Evolutionary conservation across 441 rosid species (phyloP).

Genomic region (Melastoma candidum): DNA sequence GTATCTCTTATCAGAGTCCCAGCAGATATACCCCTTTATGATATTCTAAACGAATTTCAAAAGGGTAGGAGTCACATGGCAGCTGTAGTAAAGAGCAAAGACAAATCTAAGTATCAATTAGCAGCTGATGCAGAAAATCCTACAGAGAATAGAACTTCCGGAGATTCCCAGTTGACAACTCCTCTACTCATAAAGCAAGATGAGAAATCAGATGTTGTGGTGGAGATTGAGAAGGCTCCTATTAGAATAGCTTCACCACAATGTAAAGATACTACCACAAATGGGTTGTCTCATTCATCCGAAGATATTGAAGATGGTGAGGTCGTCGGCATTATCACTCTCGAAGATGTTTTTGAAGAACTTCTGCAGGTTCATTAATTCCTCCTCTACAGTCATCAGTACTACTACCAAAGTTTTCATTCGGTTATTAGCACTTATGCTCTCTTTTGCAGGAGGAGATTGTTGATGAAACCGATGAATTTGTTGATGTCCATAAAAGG

Average conservation of each 20-base stretch:
- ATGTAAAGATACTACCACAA: constrained; percentile 27
- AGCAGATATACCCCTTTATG: constrained; percentile 85
- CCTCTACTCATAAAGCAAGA: constrained; percentile 51
- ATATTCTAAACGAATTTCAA: constrained; percentile 91
- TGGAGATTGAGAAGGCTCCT: constrained; percentile 54
- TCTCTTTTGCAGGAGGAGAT: no score
- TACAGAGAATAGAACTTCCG: constrained; percentile 30
- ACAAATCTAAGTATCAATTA: constrained; percentile 36
- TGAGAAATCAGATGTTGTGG: constrained; percentile 44
- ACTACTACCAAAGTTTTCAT: no score
- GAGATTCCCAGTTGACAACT: constrained; percentile 44
- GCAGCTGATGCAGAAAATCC: constrained; percentile 31
- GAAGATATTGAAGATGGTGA: constrained; percentile 90
- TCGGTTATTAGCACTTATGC: no score
- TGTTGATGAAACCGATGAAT: no score
- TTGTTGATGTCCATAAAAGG: no score
- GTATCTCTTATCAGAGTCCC: constrained; percentile 53
- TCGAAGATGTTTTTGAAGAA: constrained; percentile 97
- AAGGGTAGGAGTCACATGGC: constrained; percentile 99
- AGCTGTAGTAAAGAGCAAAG: constrained; percentile 81
- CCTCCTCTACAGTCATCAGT: no score
- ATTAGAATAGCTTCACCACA: constrained; percentile 22
- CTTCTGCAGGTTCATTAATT: constrained; percentile 43
- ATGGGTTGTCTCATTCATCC: constrained; percentile 27
- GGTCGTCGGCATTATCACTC: constrained; percentile 88